Evolutionary conservation across 2,329 filamentous ascomycete genomes (phyloP), one percentile per base, ranked within the genome.

Genomic region (Colletotrichum liaoningense): DNA sequence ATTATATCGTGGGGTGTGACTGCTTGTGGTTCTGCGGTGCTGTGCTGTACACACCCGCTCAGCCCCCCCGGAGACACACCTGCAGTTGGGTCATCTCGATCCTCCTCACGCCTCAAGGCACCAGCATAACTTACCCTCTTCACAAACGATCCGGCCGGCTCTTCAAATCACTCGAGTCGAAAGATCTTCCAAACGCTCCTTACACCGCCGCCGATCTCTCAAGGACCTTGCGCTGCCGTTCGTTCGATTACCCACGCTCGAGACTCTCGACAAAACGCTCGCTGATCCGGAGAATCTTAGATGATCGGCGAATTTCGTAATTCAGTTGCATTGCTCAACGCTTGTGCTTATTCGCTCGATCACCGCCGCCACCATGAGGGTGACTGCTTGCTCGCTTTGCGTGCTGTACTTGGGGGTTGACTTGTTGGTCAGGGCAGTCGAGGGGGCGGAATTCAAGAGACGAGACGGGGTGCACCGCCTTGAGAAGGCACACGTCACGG

Each of bases 381-480:
- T 24, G 6, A 22, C 38, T 38, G 67, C 58, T 26, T 67, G 71
- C 49, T 60, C 71, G 3, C 8, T 73, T 16, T 75, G 71, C 30
- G 63, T 59, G 8, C 49, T 71, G 19, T 42, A 46, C n/a, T 24
- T 74, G 12, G 52, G 57, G 19, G 19, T 71, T 7, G 58, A 16
- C 22, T 33, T 67, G 12, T 11, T 60, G 7, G 54, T 38, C 4
- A 55, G 9, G 24, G 49, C 28, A 5, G 60, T 59, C 19, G 38
- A 26, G 30, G 79, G 79, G n/a, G 74, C 75, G 38, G 79, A 81
- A 1, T 77, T 79, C 56, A 81, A 72, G 67, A 76, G 77, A 66
- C 68, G 75, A 24, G 81, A 82, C 69, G 80, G 79, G 6, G 64
- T 82, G 58, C 81, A 83, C 59, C 74, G 79, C 30, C 63, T 81